Conservation (phyloP, 169 alveolate species). For the Ichthyophthirius multifiliis region DNA sequence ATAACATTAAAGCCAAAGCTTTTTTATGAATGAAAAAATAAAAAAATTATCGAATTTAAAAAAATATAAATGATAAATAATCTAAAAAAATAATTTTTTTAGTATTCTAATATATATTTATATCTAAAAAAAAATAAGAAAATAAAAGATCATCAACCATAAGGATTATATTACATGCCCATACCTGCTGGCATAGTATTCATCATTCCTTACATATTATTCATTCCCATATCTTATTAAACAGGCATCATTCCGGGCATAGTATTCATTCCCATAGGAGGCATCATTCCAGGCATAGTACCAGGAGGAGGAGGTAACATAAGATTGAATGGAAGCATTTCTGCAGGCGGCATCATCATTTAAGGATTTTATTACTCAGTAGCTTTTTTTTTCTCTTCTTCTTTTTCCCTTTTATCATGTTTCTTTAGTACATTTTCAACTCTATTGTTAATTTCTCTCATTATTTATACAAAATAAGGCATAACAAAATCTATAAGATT, state of each 20-base stretch:
- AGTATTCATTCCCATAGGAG: background rate
- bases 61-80: too few relatives aligned
- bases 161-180: too few relatives aligned
- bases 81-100: too few relatives aligned
- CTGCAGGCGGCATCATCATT: background rate
- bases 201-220: too few relatives aligned
- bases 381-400: conserved; percentile 46
- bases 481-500: conserved; percentile 93
- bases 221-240: too few relatives aligned
- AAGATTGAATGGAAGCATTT: background rate
- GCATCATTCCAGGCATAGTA: background rate
- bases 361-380: background rate
- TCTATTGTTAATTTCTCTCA: conserved; percentile 73
- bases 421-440: conserved; percentile 76
- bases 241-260: background rate
- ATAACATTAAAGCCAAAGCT: background rate
- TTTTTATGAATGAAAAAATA: background rate
- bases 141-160: too few relatives aligned
- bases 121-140: too few relatives aligned
- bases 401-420: conserved; percentile 78
- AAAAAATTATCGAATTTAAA: too few relatives aligned
- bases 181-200: too few relatives aligned
- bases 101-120: too few relatives aligned
- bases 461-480: conserved; percentile 96
- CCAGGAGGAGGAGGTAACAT: conserved; percentile 12